phyloP scores from a whole-genome alignment of 2,329 filamentous ascomycete genomes.

The Aureobasidium sp. region DNA sequence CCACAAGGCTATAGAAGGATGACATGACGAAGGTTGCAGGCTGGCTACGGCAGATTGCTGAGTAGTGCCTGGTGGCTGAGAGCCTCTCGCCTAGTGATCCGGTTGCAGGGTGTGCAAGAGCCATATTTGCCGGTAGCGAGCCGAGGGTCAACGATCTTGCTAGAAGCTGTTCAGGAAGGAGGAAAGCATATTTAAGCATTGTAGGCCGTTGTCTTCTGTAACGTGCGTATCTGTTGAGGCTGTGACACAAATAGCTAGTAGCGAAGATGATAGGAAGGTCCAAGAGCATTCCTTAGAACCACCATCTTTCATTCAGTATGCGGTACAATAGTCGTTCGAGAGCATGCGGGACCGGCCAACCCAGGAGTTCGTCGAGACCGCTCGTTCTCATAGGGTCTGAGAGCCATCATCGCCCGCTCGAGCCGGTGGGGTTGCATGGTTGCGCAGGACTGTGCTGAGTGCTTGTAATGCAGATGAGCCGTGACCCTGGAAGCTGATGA shows the following conservation, averaged over 20 bases:
- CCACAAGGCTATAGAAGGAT: background rate
- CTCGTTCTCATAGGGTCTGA: background rate
- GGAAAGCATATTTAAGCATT: background rate
- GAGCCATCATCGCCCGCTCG: background rate
- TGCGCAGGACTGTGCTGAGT: conserved; percentile 1
- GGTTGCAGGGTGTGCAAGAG: background rate
- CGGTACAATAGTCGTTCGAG: background rate
- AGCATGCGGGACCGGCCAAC: background rate
- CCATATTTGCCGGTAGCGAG: conserved; percentile 4
- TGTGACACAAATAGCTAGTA: background rate
- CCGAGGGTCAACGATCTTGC: background rate
- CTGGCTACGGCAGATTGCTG: conserved; percentile 8
- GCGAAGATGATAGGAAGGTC: background rate
- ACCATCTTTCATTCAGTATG: background rate
- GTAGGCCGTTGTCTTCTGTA: background rate
- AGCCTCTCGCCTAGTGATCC: background rate
- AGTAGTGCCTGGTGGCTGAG: background rate
- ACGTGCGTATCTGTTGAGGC: background rate
- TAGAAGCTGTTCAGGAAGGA: background rate
- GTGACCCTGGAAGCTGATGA: background rate
- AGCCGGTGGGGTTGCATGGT: background rate
- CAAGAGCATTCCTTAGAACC: background rate
- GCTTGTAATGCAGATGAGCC: conserved; percentile 1
- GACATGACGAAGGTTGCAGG: background rate
- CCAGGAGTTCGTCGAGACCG: background rate